Conservation (phyloP, 2,329 filamentous ascomycete species). For the Pseudocercospora vitis region DNA sequence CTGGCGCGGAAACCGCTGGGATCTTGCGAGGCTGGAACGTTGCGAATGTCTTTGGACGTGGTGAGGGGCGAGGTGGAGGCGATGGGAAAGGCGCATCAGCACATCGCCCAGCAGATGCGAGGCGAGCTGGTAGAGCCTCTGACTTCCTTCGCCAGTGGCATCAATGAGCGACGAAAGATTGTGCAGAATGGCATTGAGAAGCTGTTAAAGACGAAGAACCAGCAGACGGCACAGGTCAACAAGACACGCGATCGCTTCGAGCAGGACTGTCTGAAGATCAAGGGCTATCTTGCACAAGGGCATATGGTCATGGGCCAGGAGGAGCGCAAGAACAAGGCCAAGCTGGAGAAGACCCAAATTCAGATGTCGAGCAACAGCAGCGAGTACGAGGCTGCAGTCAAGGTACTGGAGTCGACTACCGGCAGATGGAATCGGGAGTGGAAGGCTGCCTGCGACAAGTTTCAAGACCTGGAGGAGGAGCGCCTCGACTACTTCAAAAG, state of each 20-base stretch:
- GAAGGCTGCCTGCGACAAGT: conserved; percentile 97
- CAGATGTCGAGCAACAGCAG: conserved; percentile 86
- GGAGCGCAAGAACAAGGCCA: conserved; percentile 97
- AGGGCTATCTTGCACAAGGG: conserved; percentile 95
- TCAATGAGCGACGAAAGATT: conserved; percentile 97
- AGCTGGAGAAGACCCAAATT: conserved; percentile 97
- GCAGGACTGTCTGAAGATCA: conserved; percentile 97
- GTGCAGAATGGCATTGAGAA: conserved; percentile 93
- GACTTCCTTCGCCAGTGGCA: conserved; percentile 84
- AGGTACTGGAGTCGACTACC: conserved; percentile 91
- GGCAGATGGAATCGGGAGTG: conserved; percentile 96
- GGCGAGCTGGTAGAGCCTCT: conserved; percentile 92
- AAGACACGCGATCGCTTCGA: conserved; percentile 96
- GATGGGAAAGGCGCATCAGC: conserved; percentile 91
- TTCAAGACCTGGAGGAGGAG: conserved; percentile 97
- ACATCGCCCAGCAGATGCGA: conserved; percentile 91
- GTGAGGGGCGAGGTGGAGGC: conserved; percentile 85
- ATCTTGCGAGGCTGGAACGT: conserved; percentile 79
- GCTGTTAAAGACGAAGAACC: conserved; percentile 85
- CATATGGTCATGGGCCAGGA: conserved; percentile 99
- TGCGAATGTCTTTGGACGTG: conserved; percentile 81
- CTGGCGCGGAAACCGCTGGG: conserved; percentile 86
- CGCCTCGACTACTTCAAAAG: conserved; percentile 95
- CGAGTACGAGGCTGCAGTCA: conserved; percentile 91
- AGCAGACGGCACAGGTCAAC: conserved; percentile 87